Conservation (phyloP, 352 stramenopile species). For the Globisporangium middletonii region DNA sequence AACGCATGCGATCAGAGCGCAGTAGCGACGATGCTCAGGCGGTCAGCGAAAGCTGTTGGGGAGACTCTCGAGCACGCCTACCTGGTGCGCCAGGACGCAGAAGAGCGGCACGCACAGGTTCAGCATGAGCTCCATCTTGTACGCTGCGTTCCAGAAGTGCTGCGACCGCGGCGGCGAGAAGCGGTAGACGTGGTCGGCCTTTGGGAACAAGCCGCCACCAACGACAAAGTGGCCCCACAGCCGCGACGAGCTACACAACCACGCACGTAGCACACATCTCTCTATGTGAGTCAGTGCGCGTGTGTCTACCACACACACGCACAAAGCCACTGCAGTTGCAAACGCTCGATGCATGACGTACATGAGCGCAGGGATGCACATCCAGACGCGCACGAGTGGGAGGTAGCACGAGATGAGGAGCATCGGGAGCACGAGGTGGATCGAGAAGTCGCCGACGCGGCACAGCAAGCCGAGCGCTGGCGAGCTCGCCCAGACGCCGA, state of each 20-base stretch:
- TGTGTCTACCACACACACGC: background rate
- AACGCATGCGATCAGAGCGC: background rate
- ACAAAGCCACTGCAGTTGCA: background rate
- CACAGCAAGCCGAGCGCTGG: conserved; percentile 49
- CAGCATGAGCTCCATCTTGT: conserved; percentile 76
- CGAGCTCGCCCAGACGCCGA: conserved; percentile 71
- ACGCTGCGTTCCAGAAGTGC: conserved; percentile 76
- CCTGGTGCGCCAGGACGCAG: conserved; percentile 75
- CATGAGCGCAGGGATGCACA: conserved; percentile 70
- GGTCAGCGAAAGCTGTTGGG: conserved; percentile 1
- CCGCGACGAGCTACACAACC: conserved; percentile 45
- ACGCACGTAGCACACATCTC: background rate
- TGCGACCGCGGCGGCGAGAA: conserved; percentile 64
- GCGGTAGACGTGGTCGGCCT: conserved; percentile 72
- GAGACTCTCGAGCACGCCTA: conserved; percentile 19
- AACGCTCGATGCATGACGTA: conserved; percentile 18
- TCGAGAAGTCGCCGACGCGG: conserved; percentile 50
- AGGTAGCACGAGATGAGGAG: conserved; percentile 72
- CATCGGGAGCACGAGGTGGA: conserved; percentile 71
- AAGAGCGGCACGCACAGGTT: conserved; percentile 74
- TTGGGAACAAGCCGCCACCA: conserved; percentile 60
- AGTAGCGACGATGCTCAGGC: background rate
- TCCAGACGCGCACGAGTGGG: conserved; percentile 71
- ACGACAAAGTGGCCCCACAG: conserved; percentile 76
- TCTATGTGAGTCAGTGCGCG: background rate